Base-by-base conservation (phyloP, 2,329 filamentous ascomycete species). In the Trichoderma asperellum region DNA sequence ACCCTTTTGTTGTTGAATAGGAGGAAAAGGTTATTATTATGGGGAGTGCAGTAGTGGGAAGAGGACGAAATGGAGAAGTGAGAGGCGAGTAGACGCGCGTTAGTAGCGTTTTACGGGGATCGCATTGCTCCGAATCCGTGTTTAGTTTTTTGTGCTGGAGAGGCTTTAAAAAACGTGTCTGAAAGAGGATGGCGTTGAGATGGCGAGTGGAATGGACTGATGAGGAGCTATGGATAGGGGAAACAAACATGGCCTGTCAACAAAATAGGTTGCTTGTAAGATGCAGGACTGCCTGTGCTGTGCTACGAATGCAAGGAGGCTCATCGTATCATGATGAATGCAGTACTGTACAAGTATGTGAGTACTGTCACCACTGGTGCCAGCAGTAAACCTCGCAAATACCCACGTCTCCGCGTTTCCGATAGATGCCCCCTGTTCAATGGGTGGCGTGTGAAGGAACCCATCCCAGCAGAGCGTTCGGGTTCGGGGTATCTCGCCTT, bases 401-500 rank as follows among this genome's bases (percentile, higher is more conserved):
- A 27, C 27, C 27, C 21, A 67, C 53, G 63, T 55, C 63, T 67
- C 63, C 21, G 37, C 35, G 63, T 67, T 67, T 67, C 63, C 55
- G 55, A 67, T 59, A 52, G 34, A 49, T 11, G 14, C 27, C 53
- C 35, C 63, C 34, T 58, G 29, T n/a, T 18, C 32, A 49, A 11
- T 27, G 18, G 12, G 32, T 56, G 18, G 18, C 43, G 18, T 47
- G 27, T 40, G 62, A 56, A 32, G 35, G 24, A 35, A 65, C 47
- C 53, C 49, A 65, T 47, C 53, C 52, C 37, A 35, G 49, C 18
- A 63, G 43, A n/a, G 47, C 27, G 60, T 40, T 40, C 60, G 60
- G 60, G 11, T 29, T 65, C 62, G 62, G 62, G 62, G 49, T 27
- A 56, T 65, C 62, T 65, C 47, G 60, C 60, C 60, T 40, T 63